Conservation (phyloP, 352 stramenopile species). For the Pythium sukuiense region DNA sequence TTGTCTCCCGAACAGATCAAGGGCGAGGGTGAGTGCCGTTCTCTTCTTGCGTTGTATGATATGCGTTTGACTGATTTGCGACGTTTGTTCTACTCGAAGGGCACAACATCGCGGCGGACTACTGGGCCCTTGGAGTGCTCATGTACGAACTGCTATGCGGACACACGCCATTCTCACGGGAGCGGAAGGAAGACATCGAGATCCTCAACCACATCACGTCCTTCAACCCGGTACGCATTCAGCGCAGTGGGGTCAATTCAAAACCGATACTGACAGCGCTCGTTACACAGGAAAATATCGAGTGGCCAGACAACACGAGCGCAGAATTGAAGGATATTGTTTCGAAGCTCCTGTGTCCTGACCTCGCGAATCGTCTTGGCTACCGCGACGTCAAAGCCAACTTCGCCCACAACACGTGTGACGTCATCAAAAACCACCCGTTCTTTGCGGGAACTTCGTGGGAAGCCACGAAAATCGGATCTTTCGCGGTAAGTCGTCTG, state of each 20-base stretch:
- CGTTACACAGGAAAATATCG: slow-evolving; percentile 40
- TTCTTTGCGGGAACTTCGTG: slow-evolving; percentile 86
- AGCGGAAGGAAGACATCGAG: slow-evolving; percentile 84
- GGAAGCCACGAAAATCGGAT: slow-evolving; percentile 79
- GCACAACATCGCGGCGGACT: slow-evolving; percentile 87
- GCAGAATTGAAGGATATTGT: slow-evolving; percentile 77
- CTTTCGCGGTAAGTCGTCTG: slow-evolving; percentile 60
- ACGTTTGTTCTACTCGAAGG: slow-evolving; percentile 31
- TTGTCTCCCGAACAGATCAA: slow-evolving; percentile 86
- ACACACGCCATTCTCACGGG: slow-evolving; percentile 84
- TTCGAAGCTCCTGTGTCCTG: slow-evolving; percentile 53
- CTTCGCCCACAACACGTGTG: slow-evolving; percentile 48
- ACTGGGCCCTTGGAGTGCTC: slow-evolving; percentile 93
- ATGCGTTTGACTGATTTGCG: not conserved
- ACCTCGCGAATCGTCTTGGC: slow-evolving; percentile 58
- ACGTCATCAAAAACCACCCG: slow-evolving; percentile 74
- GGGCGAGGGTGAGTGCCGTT: slow-evolving; percentile 56
- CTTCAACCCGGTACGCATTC: slow-evolving; percentile 56
- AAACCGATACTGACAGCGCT: too few species aligned
- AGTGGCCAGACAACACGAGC: slow-evolving; percentile 70
- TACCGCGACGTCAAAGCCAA: slow-evolving; percentile 47
- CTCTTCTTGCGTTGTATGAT: too few species aligned
- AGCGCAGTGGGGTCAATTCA: too few species aligned
- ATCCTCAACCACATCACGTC: slow-evolving; percentile 87
- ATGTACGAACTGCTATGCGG: slow-evolving; percentile 93